phyloP scores from a whole-genome alignment of 2,329 filamentous ascomycete species.

The Penicillium palitans region DNA sequence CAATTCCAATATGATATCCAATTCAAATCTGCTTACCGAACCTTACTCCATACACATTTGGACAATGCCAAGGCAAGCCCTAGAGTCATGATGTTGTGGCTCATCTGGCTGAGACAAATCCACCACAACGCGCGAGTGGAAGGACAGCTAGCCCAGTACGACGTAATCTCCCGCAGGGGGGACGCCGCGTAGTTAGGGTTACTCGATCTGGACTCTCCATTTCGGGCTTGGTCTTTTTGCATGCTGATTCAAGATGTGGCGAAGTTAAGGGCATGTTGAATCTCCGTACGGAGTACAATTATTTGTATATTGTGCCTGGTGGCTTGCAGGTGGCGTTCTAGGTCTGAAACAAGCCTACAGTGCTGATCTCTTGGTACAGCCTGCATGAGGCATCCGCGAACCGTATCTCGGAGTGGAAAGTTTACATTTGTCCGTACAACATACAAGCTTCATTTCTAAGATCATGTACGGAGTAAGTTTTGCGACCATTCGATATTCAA shows the following conservation, averaged over 20 bases:
- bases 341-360: conserved; percentile 10
- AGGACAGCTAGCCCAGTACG: not conserved
- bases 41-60: not conserved
- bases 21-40: not conserved
- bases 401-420: not conserved
- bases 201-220: not conserved
- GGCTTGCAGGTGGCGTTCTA: conserved; percentile 12
- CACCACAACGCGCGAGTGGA: not conserved
- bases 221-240: not conserved
- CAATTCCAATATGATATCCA: not conserved
- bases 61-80: not conserved
- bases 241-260: not conserved
- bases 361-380: not conserved
- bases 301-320: conserved; percentile 9
- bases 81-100: not conserved
- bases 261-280: not conserved
- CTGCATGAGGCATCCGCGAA: not conserved
- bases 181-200: not conserved
- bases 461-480: not conserved
- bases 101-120: conserved; percentile 10
- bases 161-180: conserved; percentile 1
- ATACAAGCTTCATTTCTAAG: not conserved
- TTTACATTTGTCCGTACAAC: not conserved
- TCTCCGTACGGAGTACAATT: not conserved
- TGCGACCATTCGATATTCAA: not conserved